These are phyloP conservation scores for Cadophora sp. DNA, from an alignment of 2,329 filamentous ascomycete genomes.

Conservation along the genomic window DNA sequence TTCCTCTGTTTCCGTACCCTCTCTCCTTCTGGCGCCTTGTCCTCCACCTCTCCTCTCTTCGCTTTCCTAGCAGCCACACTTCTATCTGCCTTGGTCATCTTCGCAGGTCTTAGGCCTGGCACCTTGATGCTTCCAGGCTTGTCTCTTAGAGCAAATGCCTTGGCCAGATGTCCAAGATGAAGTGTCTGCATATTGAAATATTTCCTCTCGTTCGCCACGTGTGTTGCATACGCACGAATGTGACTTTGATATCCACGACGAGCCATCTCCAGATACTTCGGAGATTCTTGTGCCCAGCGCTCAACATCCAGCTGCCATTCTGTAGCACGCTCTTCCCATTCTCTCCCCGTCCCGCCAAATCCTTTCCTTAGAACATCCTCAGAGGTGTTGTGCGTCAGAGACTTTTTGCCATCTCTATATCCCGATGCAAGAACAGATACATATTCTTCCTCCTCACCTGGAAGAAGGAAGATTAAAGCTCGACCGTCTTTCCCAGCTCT, in stretches of 20 bases:
- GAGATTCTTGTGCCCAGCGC: conserved; percentile 67
- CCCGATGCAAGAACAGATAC: conserved; percentile 59
- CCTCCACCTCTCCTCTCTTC: conserved; percentile 46
- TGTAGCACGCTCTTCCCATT: conserved; percentile 71
- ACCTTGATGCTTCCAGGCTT: conserved; percentile 81
- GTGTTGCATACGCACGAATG: conserved; percentile 92
- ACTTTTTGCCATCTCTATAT: conserved; percentile 61
- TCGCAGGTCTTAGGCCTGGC: conserved; percentile 51
- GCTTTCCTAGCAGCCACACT: conserved; percentile 47
- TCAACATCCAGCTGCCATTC: conserved; percentile 72
- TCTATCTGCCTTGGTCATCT: conserved; percentile 49
- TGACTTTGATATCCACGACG: conserved; percentile 90
- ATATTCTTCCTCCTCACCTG: conserved; percentile 92
- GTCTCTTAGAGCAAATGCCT: conserved; percentile 90
- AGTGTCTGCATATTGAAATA: conserved; percentile 93
- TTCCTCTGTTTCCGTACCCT: conserved; percentile 46
- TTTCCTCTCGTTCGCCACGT: conserved; percentile 81
- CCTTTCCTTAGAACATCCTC: conserved; percentile 73
- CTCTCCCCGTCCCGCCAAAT: conserved; percentile 58
- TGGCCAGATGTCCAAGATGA: conserved; percentile 91
- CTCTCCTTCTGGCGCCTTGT: conserved; percentile 45
- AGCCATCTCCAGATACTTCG: conserved; percentile 78
- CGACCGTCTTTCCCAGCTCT: conserved; percentile 89
- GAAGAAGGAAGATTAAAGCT: conserved; percentile 87
- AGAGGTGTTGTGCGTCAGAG: conserved; percentile 65